phyloP scores from a whole-genome alignment of 2,329 filamentous ascomycete genomes.

The Pyrenochaeta sp. region DNA sequence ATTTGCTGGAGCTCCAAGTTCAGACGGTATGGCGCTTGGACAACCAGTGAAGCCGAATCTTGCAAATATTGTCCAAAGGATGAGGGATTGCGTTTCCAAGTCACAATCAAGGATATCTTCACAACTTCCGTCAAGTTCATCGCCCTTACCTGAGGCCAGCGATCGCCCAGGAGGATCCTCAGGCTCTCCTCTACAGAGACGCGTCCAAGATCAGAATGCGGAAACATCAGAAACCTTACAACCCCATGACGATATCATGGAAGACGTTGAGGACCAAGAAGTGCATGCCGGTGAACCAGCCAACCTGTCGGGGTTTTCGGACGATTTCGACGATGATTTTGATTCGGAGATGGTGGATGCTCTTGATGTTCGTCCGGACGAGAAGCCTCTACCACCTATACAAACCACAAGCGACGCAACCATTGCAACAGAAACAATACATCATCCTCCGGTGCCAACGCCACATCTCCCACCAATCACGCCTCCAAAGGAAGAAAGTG shows the following conservation, averaged over 20 bases:
- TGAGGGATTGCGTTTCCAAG: conserved; percentile 54
- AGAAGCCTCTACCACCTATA: conserved; percentile 6
- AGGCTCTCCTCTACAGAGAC: conserved; percentile 43
- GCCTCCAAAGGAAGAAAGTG: conserved; percentile 25
- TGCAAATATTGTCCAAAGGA: conserved; percentile 50
- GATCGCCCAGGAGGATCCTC: conserved; percentile 24
- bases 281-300: conserved; percentile 11
- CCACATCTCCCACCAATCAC: conserved; percentile 1
- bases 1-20: conserved; percentile 39
- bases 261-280: conserved; percentile 2
- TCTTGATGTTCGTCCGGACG: conserved; percentile 30
- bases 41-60: conserved; percentile 37
- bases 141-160: conserved; percentile 51
- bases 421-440: conserved; percentile 14
- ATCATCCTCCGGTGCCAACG: conserved; percentile 2
- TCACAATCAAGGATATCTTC: conserved; percentile 26
- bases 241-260: conserved; percentile 7
- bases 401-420: conserved; percentile 8
- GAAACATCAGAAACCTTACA: conserved; percentile 15
- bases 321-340: conserved; percentile 47
- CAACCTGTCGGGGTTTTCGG: conserved; percentile 34
- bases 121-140: conserved; percentile 55
- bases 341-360: conserved; percentile 44
- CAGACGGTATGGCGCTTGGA: conserved; percentile 37
- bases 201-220: conserved; percentile 19